Percentiles rank a stretch among this genome's conserved stretches.
phyloP scores from a whole-genome alignment of 2,329 filamentous ascomycete species.

The Colletotrichum agaves region DNA sequence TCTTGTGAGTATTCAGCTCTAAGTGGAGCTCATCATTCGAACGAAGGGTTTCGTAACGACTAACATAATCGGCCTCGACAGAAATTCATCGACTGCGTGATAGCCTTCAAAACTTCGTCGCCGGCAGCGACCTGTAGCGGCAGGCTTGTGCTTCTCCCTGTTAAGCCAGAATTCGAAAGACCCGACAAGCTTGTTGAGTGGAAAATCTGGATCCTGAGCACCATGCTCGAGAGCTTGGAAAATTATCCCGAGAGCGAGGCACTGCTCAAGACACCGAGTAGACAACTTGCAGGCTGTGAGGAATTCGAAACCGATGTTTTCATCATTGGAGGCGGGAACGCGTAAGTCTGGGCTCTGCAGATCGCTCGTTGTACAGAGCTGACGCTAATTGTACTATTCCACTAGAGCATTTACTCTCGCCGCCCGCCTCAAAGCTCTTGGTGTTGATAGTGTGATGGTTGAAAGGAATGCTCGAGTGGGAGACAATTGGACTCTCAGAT shows the following conservation, averaged over 20 bases:
- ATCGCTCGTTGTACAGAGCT: not conserved
- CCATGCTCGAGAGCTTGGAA: slow-evolving; percentile 43
- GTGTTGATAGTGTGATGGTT: slow-evolving; percentile 48
- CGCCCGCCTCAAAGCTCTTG: slow-evolving; percentile 51
- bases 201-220: slow-evolving; percentile 50
- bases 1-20: not conserved
- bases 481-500: slow-evolving; percentile 53
- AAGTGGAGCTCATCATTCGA: not conserved
- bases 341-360: slow-evolving; percentile 39
- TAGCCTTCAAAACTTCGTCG: slow-evolving; percentile 46
- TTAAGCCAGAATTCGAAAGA: slow-evolving; percentile 4
- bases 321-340: slow-evolving; percentile 48
- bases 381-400: not conserved
- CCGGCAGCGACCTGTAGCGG: slow-evolving; percentile 46
- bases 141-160: slow-evolving; percentile 46
- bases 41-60: not conserved
- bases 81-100: slow-evolving; percentile 33
- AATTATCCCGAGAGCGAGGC: slow-evolving; percentile 44
- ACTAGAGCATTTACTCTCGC: slow-evolving; percentile 44
- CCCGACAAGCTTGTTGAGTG: slow-evolving; percentile 34
- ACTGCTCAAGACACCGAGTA: slow-evolving; percentile 39
- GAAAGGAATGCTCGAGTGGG: slow-evolving; percentile 49
- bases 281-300: slow-evolving; percentile 32
- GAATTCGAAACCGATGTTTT: slow-evolving; percentile 47
- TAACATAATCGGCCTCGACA: not conserved